Percentiles rank a stretch among this genome's conserved stretches.
phyloP scores from a whole-genome alignment of 2,329 filamentous ascomycete genomes.

The Microcera coccophila region DNA sequence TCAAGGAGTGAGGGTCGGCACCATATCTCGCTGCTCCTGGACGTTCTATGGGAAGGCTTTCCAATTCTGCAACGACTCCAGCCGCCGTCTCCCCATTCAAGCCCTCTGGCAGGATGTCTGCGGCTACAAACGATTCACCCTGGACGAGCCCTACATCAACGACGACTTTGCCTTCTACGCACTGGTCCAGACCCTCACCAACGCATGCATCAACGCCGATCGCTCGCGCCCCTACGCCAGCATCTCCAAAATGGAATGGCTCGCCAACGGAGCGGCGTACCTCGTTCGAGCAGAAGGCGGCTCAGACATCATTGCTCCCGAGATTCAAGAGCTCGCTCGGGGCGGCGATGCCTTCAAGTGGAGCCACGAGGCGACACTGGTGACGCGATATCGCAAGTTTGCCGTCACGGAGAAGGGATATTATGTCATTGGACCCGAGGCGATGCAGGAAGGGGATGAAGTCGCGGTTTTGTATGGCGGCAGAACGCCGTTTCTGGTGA shows the following conservation, averaged over 20 bases:
- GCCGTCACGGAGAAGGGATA: conserved; percentile 29
- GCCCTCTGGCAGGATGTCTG: conserved; percentile 30
- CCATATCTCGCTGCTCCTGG: conserved; percentile 22
- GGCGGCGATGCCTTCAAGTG: conserved; percentile 32
- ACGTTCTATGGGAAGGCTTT: conserved; percentile 31
- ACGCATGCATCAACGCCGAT: conserved; percentile 29
- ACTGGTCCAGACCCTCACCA: conserved; percentile 33
- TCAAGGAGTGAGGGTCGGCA: conserved; percentile 28
- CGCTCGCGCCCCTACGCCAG: conserved; percentile 24
- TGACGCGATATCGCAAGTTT: conserved; percentile 33
- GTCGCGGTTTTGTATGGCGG: conserved; percentile 34
- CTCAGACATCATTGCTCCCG: conserved; percentile 12
- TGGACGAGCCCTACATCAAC: conserved; percentile 25
- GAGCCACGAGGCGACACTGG: conserved; percentile 34
- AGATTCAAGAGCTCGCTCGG: conserved; percentile 25
- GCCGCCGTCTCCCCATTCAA: conserved; percentile 24
- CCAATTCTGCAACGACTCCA: conserved; percentile 19
- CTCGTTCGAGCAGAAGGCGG: conserved; percentile 20
- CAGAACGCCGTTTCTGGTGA: conserved; percentile 30
- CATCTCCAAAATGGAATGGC: conserved; percentile 25
- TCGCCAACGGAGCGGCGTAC: conserved; percentile 33
- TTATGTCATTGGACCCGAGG: conserved; percentile 33
- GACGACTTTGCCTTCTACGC: conserved; percentile 31
- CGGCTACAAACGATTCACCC: conserved; percentile 21
- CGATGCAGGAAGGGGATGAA: conserved; percentile 28